Percentiles rank a stretch among this genome's conserved stretches.
phyloP scores from a whole-genome alignment of 2,329 filamentous ascomycete species.

The Trichoderma gracile region DNA sequence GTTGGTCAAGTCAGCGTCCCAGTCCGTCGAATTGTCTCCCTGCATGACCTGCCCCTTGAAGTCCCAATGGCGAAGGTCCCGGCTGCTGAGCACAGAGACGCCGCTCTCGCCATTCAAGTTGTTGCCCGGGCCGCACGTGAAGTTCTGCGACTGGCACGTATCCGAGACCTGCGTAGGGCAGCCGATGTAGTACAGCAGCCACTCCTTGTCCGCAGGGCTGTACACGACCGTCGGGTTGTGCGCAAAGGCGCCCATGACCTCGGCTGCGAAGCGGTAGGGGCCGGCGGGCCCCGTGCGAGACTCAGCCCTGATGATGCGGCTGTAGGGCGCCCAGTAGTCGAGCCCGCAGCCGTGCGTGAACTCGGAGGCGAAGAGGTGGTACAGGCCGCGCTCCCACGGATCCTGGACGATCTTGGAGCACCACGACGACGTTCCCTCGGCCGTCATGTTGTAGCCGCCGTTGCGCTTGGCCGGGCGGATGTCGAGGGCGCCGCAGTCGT shows the following conservation, averaged over 20 bases:
- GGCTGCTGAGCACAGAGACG: conserved; percentile 35
- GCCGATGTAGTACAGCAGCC: conserved; percentile 50
- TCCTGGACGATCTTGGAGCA: conserved; percentile 50
- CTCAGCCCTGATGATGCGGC: conserved; percentile 48
- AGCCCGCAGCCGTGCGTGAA: conserved; percentile 50
- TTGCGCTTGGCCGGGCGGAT: conserved; percentile 43
- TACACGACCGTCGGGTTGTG: conserved; percentile 50
- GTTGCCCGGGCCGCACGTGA: conserved; percentile 31
- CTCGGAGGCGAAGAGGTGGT: conserved; percentile 49
- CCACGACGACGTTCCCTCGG: conserved; percentile 48
- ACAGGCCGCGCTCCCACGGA: conserved; percentile 38
- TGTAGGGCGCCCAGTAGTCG: conserved; percentile 49
- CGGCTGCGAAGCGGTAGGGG: conserved; percentile 45
- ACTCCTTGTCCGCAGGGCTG: conserved; percentile 46
- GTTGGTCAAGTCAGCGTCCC: conserved; percentile 42
- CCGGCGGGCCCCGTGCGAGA: conserved; percentile 46
- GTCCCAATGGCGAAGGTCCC: conserved; percentile 28
- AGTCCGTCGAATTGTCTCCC: conserved; percentile 27
- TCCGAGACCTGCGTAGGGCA: conserved; percentile 17
- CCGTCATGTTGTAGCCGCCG: conserved; percentile 50
- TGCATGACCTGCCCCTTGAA: conserved; percentile 28
- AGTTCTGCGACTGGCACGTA: conserved; percentile 23
- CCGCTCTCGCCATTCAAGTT: conserved; percentile 31
- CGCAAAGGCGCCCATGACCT: conserved; percentile 45
- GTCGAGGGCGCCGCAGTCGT: conserved; percentile 49